Base-by-base conservation (phyloP, 306 rosid species). In the Vigna nakashimae region DNA sequence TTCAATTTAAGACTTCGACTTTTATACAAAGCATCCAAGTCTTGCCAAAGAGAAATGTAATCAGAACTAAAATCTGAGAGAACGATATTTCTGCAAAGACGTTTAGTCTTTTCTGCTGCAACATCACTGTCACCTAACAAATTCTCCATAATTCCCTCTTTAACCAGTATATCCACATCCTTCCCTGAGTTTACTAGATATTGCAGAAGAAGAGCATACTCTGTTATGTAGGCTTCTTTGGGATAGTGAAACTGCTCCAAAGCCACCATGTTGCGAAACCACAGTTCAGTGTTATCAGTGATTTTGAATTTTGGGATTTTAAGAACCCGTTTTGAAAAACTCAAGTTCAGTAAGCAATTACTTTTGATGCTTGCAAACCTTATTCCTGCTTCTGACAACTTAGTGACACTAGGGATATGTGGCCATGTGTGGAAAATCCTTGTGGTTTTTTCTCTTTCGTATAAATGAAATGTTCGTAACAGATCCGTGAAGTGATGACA, bases 171-270 rank as follows among this genome's bases (percentile, higher is more conserved):
- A 56, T 85, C 79, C 50, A 85, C 85, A 69, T 85, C 86, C n/a
- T 2, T 74, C 4, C 51, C 4, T 0, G 76, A 69, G 71, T 78
- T 78, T 20, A 85, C n/a, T 9, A 81, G 88, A 43, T 73, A 68
- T 22, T 78, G 63, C 75, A 60, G 62, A 6, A 81, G 16, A 8
- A 20, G 40, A 63, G 78, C 70, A 65, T 81, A 78, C 58, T 85
- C 81, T 0, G 62, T 78, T 57, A 82, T 7, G 49, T 78, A 85
- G 6, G 80, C 34, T 0, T 74, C 53, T 0, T 5, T 0, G 24
- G 81, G 81, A 22, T 78, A 78, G 42, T 69, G 82, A 42, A 83
- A 85, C 49, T 69, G 84, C 86, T 82, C 83, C 46, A 85, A 63
- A 17, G 88, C 85, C n/a, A 84, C 43, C 53, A 84, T 34, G 43